phyloP scores from a whole-genome alignment of 2,329 filamentous ascomycete genomes.

The Colletotrichum noveboracense region DNA sequence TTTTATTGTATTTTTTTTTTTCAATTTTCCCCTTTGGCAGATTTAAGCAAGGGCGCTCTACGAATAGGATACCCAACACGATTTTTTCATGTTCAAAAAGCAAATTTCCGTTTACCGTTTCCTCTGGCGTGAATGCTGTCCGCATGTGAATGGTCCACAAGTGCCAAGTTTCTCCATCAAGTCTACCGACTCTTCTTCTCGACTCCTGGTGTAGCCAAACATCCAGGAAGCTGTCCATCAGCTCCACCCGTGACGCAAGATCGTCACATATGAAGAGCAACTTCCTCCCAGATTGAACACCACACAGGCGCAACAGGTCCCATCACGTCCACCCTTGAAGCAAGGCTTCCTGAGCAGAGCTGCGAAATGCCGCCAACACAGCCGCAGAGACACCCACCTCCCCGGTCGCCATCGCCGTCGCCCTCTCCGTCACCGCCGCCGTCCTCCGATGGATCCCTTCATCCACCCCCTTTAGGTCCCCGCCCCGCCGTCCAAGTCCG shows the following conservation, averaged over 20 bases:
- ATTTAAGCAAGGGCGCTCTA: neutral
- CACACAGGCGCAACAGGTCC: neutral
- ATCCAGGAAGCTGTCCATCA: neutral
- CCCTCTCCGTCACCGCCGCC: neutral
- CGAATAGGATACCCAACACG: constrained; percentile 14
- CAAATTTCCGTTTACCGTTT: neutral
- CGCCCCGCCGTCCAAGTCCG: neutral
- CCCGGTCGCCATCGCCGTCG: neutral
- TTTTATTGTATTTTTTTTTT: neutral
- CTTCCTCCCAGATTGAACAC: neutral
- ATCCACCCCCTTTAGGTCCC: neutral
- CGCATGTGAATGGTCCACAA: neutral
- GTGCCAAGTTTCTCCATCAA: neutral
- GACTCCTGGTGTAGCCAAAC: neutral
- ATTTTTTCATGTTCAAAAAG: neutral
- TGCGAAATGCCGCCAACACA: neutral
- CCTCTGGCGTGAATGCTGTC: neutral
- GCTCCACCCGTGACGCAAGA: constrained; percentile 12
- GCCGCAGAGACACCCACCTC: neutral
- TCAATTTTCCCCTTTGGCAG: neutral
- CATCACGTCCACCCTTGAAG: neutral
- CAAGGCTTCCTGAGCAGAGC: neutral
- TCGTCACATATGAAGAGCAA: neutral
- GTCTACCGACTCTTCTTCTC: constrained; percentile 12
- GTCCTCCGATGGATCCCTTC: neutral